These are phyloP conservation scores for Boletus sp. DNA, from an alignment of 768 basidiomycete genomes.

Conservation along the genomic window DNA sequence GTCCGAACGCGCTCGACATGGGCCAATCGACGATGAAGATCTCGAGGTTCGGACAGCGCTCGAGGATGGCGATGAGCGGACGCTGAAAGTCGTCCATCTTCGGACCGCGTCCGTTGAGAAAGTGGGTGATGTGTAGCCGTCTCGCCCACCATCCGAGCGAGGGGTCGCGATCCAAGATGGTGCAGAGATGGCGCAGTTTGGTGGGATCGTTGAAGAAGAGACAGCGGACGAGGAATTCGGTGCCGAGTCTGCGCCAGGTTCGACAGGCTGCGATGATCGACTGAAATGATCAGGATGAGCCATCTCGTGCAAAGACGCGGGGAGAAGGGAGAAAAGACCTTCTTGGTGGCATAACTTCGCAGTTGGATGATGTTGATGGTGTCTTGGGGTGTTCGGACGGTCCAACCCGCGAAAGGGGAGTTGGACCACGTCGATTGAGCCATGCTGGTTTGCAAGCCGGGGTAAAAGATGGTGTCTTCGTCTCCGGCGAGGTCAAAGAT, in stretches of 20 bases:
- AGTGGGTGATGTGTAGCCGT: slow-evolving; percentile 66
- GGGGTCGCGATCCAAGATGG: slow-evolving; percentile 48
- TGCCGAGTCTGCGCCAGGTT: slow-evolving; percentile 58
- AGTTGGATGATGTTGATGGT: slow-evolving; percentile 56
- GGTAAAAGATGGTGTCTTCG: slow-evolving; percentile 66
- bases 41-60: slow-evolving; percentile 69
- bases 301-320: neutral
- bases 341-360: slow-evolving; percentile 63
- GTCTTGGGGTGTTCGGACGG: slow-evolving; percentile 58
- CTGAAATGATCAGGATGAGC: slow-evolving; percentile 32
- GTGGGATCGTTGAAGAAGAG: slow-evolving; percentile 64
- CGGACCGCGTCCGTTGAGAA: slow-evolving; percentile 39
- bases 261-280: slow-evolving; percentile 68
- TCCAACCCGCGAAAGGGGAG: slow-evolving; percentile 47
- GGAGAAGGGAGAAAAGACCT: slow-evolving; percentile 37
- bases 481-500: slow-evolving; percentile 73
- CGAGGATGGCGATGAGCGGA: slow-evolving; percentile 56
- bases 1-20: slow-evolving; percentile 55
- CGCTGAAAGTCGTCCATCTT: slow-evolving; percentile 50
- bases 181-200: slow-evolving; percentile 51
- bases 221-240: slow-evolving; percentile 66
- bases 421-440: slow-evolving; percentile 67
- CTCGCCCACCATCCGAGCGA: slow-evolving; percentile 70
- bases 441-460: slow-evolving; percentile 59
- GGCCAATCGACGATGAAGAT: slow-evolving; percentile 71